Conservation (phyloP, 768 basidiomycete species). For the Naganishia vishniacii region DNA sequence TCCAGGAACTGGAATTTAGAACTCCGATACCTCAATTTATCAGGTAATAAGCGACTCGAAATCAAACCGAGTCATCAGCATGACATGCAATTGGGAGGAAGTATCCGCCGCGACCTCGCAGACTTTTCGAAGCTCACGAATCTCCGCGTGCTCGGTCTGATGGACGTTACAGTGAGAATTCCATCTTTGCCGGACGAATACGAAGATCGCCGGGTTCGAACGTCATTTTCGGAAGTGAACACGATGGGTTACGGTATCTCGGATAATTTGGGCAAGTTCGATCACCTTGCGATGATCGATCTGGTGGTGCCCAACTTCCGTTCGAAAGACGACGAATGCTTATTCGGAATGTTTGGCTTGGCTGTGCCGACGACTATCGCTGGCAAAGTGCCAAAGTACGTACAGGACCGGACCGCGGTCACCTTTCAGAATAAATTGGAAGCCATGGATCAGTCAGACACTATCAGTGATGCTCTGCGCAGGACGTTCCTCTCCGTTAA, state of each 20-base stretch:
- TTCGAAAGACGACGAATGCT: constrained; percentile 66
- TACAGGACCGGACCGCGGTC: constrained; percentile 71
- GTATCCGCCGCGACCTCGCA: constrained; percentile 55
- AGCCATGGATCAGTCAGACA: constrained; percentile 54
- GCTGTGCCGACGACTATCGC: constrained; percentile 54
- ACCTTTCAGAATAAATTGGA: constrained; percentile 61
- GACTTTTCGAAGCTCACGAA: constrained; percentile 83
- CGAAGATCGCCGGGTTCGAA: constrained; percentile 84
- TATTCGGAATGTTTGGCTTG: constrained; percentile 95
- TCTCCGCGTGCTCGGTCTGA: constrained; percentile 85
- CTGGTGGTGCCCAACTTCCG: constrained; percentile 83
- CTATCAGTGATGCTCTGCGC: constrained; percentile 69
- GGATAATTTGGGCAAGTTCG: constrained; percentile 72
- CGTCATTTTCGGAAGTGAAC: constrained; percentile 79
- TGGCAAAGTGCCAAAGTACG: constrained; percentile 65
- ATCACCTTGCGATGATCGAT: constrained; percentile 82
- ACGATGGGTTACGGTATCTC: constrained; percentile 95
- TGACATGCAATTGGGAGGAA: constrained; percentile 47
- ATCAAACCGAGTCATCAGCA: constrained; percentile 70
- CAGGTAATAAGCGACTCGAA: constrained; percentile 91
- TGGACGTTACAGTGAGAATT: constrained; percentile 78
- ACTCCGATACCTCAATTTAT: constrained; percentile 88
- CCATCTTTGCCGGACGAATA: constrained; percentile 55
- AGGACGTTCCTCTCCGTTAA: constrained; percentile 84
- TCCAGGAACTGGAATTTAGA: constrained; percentile 77